Evolutionary conservation across 345 rosid species (phyloP).

Genomic region (Anacardium occidentale): DNA sequence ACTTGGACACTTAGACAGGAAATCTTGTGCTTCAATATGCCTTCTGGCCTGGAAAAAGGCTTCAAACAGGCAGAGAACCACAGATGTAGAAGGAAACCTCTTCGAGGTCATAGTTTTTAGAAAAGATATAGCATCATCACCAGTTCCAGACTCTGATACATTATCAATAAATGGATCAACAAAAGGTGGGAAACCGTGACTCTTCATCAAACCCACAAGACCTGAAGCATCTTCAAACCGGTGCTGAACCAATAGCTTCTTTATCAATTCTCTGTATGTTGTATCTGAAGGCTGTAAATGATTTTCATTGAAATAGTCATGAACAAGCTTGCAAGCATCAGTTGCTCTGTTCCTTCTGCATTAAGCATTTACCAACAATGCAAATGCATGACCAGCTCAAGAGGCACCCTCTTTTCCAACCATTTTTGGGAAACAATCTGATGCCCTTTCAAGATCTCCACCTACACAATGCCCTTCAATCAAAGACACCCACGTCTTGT

Average conservation of each 20-base stretch:
- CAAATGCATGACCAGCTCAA: conserved; percentile 49
- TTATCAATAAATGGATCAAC: conserved; percentile 63
- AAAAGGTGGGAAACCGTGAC: conserved; percentile 73
- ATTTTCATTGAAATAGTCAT: conserved; percentile 32
- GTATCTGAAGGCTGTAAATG: conserved; percentile 56
- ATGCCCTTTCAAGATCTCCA: conserved; percentile 65
- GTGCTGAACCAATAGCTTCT: conserved; percentile 56
- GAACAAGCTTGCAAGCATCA: conserved; percentile 65
- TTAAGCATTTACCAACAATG: conserved; percentile 57
- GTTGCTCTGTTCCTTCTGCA: conserved; percentile 58
- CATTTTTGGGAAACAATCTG: conserved; percentile 54
- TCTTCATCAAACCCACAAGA: conserved; percentile 66
- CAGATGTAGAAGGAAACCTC: conserved; percentile 64
- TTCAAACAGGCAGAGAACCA: conserved; percentile 61
- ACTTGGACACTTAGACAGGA: conserved; percentile 63
- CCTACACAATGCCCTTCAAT: conserved; percentile 73
- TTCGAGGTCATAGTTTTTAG: conserved; percentile 65
- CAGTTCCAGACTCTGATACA: conserved; percentile 65
- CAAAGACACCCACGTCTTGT: conserved; percentile 56
- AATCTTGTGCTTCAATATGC: conserved; percentile 68
- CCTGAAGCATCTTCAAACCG: conserved; percentile 70
- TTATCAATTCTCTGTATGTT: conserved; percentile 61
- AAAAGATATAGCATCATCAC: conserved; percentile 60
- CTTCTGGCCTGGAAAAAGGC: conserved; percentile 63
- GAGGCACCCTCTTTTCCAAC: conserved; percentile 47